A percentile compares a stretch with the other conserved stretches of the same genome.
phyloP scores from a whole-genome alignment of 2,329 filamentous ascomycete species.

The Colletotrichum shisoi region DNA sequence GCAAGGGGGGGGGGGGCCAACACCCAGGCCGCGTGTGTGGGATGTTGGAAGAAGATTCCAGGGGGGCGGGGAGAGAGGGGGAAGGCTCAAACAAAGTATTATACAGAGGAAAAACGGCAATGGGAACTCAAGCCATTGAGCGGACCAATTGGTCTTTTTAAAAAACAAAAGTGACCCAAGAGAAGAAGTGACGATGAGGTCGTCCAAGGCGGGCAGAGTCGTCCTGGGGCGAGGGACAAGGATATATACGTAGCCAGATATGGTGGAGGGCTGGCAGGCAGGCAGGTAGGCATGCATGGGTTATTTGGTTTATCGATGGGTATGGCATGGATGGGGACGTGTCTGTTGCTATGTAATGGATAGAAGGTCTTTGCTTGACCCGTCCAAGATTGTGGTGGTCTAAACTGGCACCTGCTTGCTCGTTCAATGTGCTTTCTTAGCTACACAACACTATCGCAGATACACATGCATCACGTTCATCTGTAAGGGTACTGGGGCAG shows the following conservation, averaged over 20 bases:
- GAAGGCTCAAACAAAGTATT: slow-evolving; percentile 45
- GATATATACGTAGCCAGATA: slow-evolving; percentile 56
- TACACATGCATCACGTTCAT: slow-evolving; percentile 35
- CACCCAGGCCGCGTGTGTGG: slow-evolving; percentile 38
- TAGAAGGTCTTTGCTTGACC: slow-evolving; percentile 19
- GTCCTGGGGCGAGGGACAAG: slow-evolving; percentile 52
- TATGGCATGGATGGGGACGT: slow-evolving; percentile 20
- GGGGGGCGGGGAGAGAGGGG: slow-evolving; percentile 40
- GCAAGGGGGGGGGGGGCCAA: slow-evolving; percentile 35
- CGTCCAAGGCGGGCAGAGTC: slow-evolving; percentile 42
- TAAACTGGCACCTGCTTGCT: slow-evolving; percentile 33
- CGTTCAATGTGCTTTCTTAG: slow-evolving; percentile 26
- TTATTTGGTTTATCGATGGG: slow-evolving; percentile 25
- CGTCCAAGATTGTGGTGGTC: slow-evolving; percentile 37
- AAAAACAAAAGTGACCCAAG: slow-evolving; percentile 45
- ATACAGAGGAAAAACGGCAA: slow-evolving; percentile 38
- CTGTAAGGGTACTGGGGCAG: slow-evolving; percentile 31
- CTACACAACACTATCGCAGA: slow-evolving; percentile 27
- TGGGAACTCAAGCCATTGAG: slow-evolving; percentile 51
- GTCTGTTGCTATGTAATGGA: slow-evolving; percentile 33
- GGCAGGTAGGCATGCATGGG: slow-evolving; percentile 30
- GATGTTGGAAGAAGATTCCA: slow-evolving; percentile 26
- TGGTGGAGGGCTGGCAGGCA: slow-evolving; percentile 29
- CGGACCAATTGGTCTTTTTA: slow-evolving; percentile 48
- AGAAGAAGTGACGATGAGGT: slow-evolving; percentile 42